Evolutionary conservation across 2,329 filamentous ascomycete species (phyloP), one percentile per base, ranked within the genome.

Genomic region (Calonectria crousiana): DNA sequence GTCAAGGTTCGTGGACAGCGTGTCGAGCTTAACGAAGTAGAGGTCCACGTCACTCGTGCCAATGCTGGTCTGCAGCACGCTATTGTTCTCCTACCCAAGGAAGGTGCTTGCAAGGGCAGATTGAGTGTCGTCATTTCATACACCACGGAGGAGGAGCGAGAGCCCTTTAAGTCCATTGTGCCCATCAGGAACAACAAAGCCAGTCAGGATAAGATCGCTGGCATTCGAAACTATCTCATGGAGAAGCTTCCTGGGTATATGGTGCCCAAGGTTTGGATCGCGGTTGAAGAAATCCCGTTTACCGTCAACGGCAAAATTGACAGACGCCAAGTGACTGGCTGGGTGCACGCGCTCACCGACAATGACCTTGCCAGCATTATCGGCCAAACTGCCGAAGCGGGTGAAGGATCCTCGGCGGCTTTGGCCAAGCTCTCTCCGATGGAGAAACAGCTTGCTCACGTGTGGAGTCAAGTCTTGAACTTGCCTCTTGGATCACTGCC

Each of bases 1-100:
- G 86, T 92, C 65, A 92, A 92, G 80, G 82, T 92, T 14, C 85
- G 88, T 41, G 92, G 92, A 20, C 91, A 88, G 72, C 82, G 90
- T 49, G 84, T 90, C 58, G 92, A 89, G 82, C 83, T 89, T 9
- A 77, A 69, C 3, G 78, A 75, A 38, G 69, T 79, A 2, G 77
- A 78, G 51, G 26, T 56, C 26, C 68, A 73, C 49, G 65, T 65
- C 34, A 62, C 56, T 51, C 66, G 34, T n/a, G 44, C 69, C 56
- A 62, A 62, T 28, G 56, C 56, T 41, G 56, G 56, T 38, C 34
- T 62, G 18, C 49, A 60, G 51, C 49, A 47, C 28, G 52, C 70
- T 13, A 47, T 58, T 23, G 36, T 68, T 3, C 47, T 66, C 30
- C 66, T 73, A n/a, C 51, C 58, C 16, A 58, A 71, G 44, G 67